Conservation (phyloP, 176 grass and related monocot species). For the Rhipidocladum racemiflorum region DNA sequence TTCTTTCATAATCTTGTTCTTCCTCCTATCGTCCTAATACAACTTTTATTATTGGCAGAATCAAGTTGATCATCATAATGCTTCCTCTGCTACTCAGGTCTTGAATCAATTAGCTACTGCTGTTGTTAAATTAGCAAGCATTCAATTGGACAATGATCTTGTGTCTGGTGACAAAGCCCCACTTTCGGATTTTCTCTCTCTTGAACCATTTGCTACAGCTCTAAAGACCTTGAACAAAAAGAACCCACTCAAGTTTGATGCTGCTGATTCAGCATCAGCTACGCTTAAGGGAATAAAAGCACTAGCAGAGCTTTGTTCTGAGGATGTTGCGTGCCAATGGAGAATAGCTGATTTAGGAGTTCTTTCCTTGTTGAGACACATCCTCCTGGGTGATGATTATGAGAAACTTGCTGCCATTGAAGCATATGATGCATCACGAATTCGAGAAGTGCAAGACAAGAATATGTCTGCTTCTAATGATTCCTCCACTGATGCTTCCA, state of each 20-base stretch:
- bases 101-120: slow-evolving; percentile 76
- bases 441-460: slow-evolving; percentile 60
- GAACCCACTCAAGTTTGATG: slow-evolving; percentile 80
- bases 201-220: slow-evolving; percentile 76
- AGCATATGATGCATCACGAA: slow-evolving; percentile 86
- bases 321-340: slow-evolving; percentile 71
- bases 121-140: slow-evolving; percentile 64
- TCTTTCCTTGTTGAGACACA: slow-evolving; percentile 69
- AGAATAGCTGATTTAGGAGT: slow-evolving; percentile 80
- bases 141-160: slow-evolving; percentile 39
- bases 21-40: slow-evolving; percentile 22
- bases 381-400: slow-evolving; percentile 86
- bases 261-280: slow-evolving; percentile 88
- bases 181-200: slow-evolving; percentile 74
- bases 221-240: slow-evolving; percentile 87
- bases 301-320: slow-evolving; percentile 86
- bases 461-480: slow-evolving; percentile 39
- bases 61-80: slow-evolving; percentile 81
- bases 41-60: slow-evolving; percentile 50
- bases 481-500: slow-evolving; percentile 46
- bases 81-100: slow-evolving; percentile 67
- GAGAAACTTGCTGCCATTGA: slow-evolving; percentile 97
- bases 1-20: slow-evolving; percentile 19
- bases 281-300: slow-evolving; percentile 90
- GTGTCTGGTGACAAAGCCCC: slow-evolving; percentile 50